A percentile compares a stretch with the other conserved stretches of the same genome.
phyloP scores from a whole-genome alignment of 768 basidiomycete genomes.

The Rubroboletus pulcherrimus region DNA sequence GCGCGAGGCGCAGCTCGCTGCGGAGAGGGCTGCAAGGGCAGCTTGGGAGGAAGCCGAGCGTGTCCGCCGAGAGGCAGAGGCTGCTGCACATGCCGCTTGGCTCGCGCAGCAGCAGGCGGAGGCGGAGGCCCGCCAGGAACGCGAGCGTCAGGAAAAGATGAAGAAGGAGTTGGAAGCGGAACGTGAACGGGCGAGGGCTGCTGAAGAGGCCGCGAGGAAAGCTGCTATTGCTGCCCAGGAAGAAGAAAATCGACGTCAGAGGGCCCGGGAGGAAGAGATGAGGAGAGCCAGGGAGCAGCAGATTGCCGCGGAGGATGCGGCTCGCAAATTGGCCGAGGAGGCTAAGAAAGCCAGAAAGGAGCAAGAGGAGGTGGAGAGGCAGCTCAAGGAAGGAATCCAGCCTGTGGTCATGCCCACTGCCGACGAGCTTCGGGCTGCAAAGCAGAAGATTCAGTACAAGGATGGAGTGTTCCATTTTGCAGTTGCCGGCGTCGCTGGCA shows the following conservation, averaged over 20 bases:
- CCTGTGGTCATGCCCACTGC: constrained; percentile 30
- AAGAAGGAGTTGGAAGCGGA: constrained; percentile 21
- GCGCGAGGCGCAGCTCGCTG: constrained; percentile 14
- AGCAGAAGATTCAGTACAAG: constrained; percentile 24
- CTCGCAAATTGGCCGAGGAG: constrained; percentile 20
- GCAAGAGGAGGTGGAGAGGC: constrained; percentile 20
- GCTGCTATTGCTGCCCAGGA: constrained; percentile 24
- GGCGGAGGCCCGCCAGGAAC: constrained; percentile 24
- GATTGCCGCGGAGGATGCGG: constrained; percentile 24
- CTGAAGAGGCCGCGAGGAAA: constrained; percentile 22
- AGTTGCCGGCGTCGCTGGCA: constrained; percentile 29
- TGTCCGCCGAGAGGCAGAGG: constrained; percentile 18
- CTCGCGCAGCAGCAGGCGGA: constrained; percentile 23
- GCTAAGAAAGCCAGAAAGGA: constrained; percentile 21
- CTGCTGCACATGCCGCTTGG: constrained; percentile 22
- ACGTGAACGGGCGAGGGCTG: constrained; percentile 11
- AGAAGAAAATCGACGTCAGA: constrained; percentile 23
- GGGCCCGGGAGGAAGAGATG: constrained; percentile 19
- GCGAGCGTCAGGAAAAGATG: constrained; percentile 16
- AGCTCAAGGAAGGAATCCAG: constrained; percentile 26
- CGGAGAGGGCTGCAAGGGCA: constrained; percentile 21
- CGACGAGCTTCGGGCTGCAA: constrained; percentile 25
- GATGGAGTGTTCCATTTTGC: constrained; percentile 31
- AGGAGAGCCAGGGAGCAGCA: constrained; percentile 12
- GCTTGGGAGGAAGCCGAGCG: constrained; percentile 25